phyloP scores from a whole-genome alignment of 2,329 filamentous ascomycete genomes.

The Ustulina deusta region DNA sequence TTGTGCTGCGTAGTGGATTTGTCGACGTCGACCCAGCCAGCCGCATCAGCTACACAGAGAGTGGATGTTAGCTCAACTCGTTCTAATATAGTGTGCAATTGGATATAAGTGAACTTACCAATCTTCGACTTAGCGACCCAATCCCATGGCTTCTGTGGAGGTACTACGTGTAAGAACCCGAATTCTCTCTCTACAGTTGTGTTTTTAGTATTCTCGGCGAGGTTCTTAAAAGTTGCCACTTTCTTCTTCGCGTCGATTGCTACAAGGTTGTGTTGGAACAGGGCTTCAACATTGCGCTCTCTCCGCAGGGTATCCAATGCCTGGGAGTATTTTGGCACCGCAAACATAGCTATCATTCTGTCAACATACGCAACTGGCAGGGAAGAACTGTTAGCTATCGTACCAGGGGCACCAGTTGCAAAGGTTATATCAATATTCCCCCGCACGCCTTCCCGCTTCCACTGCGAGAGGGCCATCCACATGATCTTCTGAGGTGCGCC shows the following conservation, averaged over 20 bases:
- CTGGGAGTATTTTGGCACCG: constrained; percentile 54
- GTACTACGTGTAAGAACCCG: constrained; percentile 54
- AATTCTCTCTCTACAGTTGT: constrained; percentile 52
- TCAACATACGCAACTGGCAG: constrained; percentile 31
- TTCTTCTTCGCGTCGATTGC: constrained; percentile 52
- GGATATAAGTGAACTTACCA: constrained; percentile 48
- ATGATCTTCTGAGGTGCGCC: constrained; percentile 56
- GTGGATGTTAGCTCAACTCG: constrained; percentile 57
- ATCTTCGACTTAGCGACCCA: constrained; percentile 52
- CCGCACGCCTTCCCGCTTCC: constrained; percentile 52
- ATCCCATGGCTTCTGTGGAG: constrained; percentile 51
- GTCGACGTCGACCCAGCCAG: constrained; percentile 52
- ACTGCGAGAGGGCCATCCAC: constrained; percentile 56
- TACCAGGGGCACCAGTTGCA: constrained; percentile 52
- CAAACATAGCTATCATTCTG: constrained; percentile 52
- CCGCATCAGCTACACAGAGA: constrained; percentile 61
- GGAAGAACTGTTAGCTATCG: constrained; percentile 10
- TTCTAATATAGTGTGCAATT: neutral
- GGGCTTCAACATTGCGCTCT: constrained; percentile 53
- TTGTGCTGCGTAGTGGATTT: constrained; percentile 52
- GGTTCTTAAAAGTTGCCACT: constrained; percentile 53
- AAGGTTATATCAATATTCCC: constrained; percentile 51
- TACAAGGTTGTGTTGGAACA: constrained; percentile 56
- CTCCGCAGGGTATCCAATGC: constrained; percentile 52
- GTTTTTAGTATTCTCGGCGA: constrained; percentile 49